Evolutionary conservation across 2,329 filamentous ascomycete genomes (phyloP).

Genomic region (Onygenales sp.): DNA sequence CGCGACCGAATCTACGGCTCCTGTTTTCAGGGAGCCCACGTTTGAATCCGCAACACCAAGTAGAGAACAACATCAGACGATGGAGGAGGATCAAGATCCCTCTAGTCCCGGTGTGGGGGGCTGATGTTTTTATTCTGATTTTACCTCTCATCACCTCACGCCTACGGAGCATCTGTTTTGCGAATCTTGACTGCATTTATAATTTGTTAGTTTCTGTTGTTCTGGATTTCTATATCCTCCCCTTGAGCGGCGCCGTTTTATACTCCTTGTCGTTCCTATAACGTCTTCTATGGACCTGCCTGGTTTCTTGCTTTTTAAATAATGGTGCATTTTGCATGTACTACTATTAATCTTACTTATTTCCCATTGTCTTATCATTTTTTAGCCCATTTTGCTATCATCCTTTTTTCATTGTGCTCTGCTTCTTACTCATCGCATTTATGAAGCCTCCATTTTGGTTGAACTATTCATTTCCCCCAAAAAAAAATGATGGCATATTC

Average conservation of each 20-base stretch:
- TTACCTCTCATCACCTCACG: not conserved
- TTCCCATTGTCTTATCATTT: not conserved
- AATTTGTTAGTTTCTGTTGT: too few relatives aligned
- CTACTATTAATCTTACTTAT: not conserved
- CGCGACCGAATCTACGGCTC: not conserved
- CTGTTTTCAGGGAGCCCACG: not conserved
- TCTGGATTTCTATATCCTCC: too few relatives aligned
- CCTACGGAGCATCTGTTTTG: not conserved
- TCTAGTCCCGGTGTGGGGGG: too few relatives aligned
- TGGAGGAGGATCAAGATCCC: not conserved
- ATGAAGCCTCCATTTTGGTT: too few relatives aligned
- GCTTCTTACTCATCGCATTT: not conserved
- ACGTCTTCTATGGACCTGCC: too few relatives aligned
- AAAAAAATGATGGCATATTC: too few relatives aligned
- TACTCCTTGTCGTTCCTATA: too few relatives aligned
- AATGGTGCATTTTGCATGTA: not conserved
- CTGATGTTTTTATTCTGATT: not conserved
- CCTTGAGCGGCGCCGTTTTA: too few relatives aligned
- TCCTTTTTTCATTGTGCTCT: not conserved
- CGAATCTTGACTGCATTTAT: not conserved
- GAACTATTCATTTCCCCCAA: too few relatives aligned
- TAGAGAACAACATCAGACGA: not conserved
- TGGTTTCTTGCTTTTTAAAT: too few relatives aligned
- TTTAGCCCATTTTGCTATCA: not conserved
- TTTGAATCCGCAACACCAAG: not conserved